Percentiles rank a stretch among this genome's conserved stretches.
Conservation (phyloP, 1,139 yeast species). For the Magnusiomyces ingens region DNA sequence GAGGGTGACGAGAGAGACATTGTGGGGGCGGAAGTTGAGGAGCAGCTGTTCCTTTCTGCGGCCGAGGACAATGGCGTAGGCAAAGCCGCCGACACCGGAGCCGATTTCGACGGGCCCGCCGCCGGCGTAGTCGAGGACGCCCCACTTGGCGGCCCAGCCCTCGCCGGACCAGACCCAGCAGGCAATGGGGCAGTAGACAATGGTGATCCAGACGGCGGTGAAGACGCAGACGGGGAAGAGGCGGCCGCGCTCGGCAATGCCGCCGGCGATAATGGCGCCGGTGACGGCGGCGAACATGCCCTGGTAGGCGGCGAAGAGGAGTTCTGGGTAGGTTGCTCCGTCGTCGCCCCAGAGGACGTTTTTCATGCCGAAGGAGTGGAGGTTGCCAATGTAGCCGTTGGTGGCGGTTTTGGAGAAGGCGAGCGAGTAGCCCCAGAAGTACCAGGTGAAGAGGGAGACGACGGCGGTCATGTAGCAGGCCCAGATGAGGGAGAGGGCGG, state of each 20-base stretch:
- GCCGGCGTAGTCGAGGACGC: constrained; percentile 93
- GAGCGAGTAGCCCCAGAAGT: constrained; percentile 93
- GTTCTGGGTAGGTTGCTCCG: constrained; percentile 59
- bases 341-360: constrained; percentile 52
- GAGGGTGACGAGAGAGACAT: constrained; percentile 75
- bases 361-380: constrained; percentile 74
- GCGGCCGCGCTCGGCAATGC: constrained; percentile 92
- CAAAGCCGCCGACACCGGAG: constrained; percentile 87
- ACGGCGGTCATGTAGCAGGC: constrained; percentile 66
- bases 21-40: constrained; percentile 91
- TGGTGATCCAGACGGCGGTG: constrained; percentile 79
- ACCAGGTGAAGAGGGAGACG: constrained; percentile 88
- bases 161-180: constrained; percentile 91
- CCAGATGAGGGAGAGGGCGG: constrained; percentile 87
- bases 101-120: constrained; percentile 96
- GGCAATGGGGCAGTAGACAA: constrained; percentile 88
- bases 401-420: constrained; percentile 74
- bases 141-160: constrained; percentile 90
- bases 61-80: constrained; percentile 75
- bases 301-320: constrained; percentile 81
- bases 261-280: constrained; percentile 85
- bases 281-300: constrained; percentile 90
- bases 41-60: constrained; percentile 75
- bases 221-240: constrained; percentile 79
- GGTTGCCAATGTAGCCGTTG: constrained; percentile 80